These are phyloP conservation scores for Mycosarcoma maydis DNA, from an alignment of 1,284 basidiomycete genomes.

Conservation along the genomic window DNA sequence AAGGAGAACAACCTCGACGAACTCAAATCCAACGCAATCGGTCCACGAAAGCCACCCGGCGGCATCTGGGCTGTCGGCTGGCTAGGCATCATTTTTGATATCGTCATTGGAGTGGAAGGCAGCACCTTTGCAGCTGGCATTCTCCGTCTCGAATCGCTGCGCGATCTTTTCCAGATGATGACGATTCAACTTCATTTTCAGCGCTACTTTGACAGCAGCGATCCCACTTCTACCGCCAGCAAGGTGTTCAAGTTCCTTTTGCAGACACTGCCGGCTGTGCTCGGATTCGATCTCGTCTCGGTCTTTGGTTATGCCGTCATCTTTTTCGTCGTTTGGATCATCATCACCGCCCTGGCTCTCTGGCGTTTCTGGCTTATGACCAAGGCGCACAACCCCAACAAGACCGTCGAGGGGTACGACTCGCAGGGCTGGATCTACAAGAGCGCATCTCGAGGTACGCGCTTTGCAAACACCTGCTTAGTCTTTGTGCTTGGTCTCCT, in stretches of 20 bases:
- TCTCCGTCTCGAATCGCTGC: constrained; percentile 53
- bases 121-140: constrained; percentile 55
- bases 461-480: constrained; percentile 52
- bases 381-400: constrained; percentile 52
- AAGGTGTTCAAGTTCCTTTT: constrained; percentile 40
- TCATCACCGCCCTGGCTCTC: constrained; percentile 39
- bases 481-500: constrained; percentile 54
- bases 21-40: constrained; percentile 63
- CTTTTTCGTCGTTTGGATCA: constrained; percentile 52
- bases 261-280: constrained; percentile 49
- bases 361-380: constrained; percentile 56
- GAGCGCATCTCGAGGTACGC: constrained; percentile 48
- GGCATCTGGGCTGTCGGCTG: constrained; percentile 45
- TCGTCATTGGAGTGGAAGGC: constrained; percentile 60
- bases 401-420: constrained; percentile 55
- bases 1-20: constrained; percentile 52
- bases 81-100: constrained; percentile 57
- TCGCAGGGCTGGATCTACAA: constrained; percentile 58
- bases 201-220: constrained; percentile 27
- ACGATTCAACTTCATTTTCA: constrained; percentile 50
- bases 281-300: constrained; percentile 58
- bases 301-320: constrained; percentile 58
- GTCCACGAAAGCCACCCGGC: constrained; percentile 55
- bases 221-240: constrained; percentile 20
- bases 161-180: constrained; percentile 60